Base-by-base conservation (phyloP, 2,329 filamentous ascomycete species). In the Calonectria hongkongensis region DNA sequence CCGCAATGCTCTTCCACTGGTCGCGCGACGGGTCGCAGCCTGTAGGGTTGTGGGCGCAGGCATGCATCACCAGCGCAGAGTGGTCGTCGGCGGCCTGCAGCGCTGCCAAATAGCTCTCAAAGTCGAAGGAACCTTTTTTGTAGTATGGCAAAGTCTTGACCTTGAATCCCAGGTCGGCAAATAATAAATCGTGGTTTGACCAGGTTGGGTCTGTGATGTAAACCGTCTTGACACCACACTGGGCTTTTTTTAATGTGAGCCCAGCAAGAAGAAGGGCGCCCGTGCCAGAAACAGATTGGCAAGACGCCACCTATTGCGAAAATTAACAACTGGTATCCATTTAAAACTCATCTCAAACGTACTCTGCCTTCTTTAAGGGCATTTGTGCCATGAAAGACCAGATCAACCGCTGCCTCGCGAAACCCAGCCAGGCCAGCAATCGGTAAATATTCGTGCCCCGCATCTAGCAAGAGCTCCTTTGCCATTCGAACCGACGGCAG, bases 11-110 rank as follows among this genome's bases (percentile, higher is more conserved):
- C 7, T 73, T 77, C 45, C 83, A 81, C 4, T 79, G 68, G 1
- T 74, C 75, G 0, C 43, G 56, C 0, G 75, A 71, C 0, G 85
- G 85, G 63, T 87, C 85, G 30, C 80, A 83, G 2, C 85, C 85
- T 0, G 84, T 87, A 0, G 85, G 85, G 67, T 87, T 87, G 71
- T 87, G 85, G 0, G 85, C 85, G 70, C 85, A 86, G 13, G 85
- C 81, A 65, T 87, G 85, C 4, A 87, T 76, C 30, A 86, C 73
- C 12, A 86, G 72, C 5, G 82, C 27, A 48, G 72, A 78, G 2
- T 66, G 58, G 6, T 69, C 72, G 16, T 80, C 76, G 0, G 82
- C 83, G 18, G 73, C 48, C n/a, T 75, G 72, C 7, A 86, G 74
- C 2, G 72, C 74, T 1, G 70, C 18, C 1, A 84, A 74, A 66